These are phyloP conservation scores for Umbellularia californica DNA, from an alignment of 164 flowering plant genomes.

Conservation along the genomic window DNA sequence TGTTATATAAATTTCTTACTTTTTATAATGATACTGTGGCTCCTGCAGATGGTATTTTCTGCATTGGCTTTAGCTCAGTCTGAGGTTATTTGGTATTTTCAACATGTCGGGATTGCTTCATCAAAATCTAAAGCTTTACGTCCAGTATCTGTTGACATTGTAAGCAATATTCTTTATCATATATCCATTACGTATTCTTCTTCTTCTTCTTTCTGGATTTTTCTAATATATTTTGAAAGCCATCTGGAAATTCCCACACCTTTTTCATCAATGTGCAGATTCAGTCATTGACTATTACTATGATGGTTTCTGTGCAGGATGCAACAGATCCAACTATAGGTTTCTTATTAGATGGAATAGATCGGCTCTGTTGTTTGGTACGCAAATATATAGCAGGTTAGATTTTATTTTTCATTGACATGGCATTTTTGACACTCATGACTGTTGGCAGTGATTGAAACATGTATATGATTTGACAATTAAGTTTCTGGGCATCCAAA, in stretches of 20 bases:
- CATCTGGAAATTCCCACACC: background rate
- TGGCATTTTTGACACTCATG: no score
- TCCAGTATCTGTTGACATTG: constrained; percentile 70
- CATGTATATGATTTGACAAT: no score
- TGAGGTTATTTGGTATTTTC: constrained; percentile 94
- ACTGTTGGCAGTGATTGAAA: no score
- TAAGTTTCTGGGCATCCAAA: no score
- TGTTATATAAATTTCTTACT: no score
- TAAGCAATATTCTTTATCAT: constrained; percentile 28
- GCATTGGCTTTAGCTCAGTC: constrained; percentile 89
- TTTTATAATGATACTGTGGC: background rate
- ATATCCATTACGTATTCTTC: no score
- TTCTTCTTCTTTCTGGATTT: no score
- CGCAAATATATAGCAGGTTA: constrained; percentile 96
- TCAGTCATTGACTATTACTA: constrained; percentile 1
- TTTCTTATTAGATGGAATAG: constrained; percentile 92
- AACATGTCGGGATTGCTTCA: constrained; percentile 80
- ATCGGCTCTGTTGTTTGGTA: constrained; percentile 80
- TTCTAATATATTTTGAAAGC: background rate
- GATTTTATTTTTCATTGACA: background rate
- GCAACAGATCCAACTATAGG: constrained; percentile 97
- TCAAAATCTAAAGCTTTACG: constrained; percentile 73
- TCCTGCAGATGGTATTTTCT: constrained; percentile 89
- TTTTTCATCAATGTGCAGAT: background rate
- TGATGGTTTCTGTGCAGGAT: constrained; percentile 51